Conservation (phyloP, 1,139 yeast species). For the Scheffersomyces segobiensis region DNA sequence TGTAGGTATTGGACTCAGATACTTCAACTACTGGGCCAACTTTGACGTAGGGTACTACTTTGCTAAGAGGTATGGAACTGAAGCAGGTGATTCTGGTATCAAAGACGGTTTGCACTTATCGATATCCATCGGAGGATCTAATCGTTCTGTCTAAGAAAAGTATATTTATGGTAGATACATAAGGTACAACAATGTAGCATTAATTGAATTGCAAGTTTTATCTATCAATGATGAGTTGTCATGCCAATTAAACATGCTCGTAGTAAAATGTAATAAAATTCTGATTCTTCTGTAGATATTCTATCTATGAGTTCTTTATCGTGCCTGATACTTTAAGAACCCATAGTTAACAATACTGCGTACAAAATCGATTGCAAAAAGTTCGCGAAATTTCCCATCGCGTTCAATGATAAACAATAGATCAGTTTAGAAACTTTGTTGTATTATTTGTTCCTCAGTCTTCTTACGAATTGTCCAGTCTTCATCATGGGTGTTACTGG, state of each 20-base stretch:
- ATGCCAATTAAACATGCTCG: not conserved
- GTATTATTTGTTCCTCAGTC: not conserved
- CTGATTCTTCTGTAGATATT: not conserved
- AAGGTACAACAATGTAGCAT: not conserved
- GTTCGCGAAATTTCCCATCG: not conserved
- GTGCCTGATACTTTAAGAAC: not conserved
- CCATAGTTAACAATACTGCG: not conserved
- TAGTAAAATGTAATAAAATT: not conserved
- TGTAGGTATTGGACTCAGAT: constrained; percentile 45
- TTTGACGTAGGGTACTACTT: constrained; percentile 50
- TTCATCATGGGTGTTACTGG: constrained; percentile 75
- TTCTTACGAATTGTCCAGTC: not conserved
- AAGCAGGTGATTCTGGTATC: constrained; percentile 26
- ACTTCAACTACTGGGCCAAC: constrained; percentile 46
- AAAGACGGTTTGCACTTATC: constrained; percentile 51
- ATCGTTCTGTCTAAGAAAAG: constrained; percentile 9
- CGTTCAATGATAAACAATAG: not conserved
- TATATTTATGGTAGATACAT: no score
- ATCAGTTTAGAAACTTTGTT: not conserved
- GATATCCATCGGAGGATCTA: constrained; percentile 47
- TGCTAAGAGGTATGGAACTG: constrained; percentile 28
- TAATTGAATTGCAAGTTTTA: not conserved
- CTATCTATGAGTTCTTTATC: no score
- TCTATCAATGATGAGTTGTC: not conserved
- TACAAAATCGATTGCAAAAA: not conserved